Evolutionary conservation across 495 filamentous ascomycete species (phyloP), one percentile per base, ranked within the genome.

Genomic region (Podospora bellae-mahoneyi): DNA sequence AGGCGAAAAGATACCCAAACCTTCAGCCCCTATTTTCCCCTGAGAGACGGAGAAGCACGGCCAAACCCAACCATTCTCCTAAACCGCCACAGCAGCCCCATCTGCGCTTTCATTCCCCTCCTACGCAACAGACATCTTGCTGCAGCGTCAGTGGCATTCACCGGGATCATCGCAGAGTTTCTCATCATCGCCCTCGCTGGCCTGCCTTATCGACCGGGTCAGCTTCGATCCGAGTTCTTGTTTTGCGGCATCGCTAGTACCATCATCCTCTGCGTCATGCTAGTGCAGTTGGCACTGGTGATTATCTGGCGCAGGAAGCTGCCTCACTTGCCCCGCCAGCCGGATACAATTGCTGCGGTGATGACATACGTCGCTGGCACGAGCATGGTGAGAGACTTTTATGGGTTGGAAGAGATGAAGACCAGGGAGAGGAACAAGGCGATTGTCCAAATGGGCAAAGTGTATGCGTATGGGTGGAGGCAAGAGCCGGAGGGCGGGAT

Each of bases 161-260:
- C 68, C 3, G 73, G 69, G 5, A 62, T 77, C 30, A 30, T 70
- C 10, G 68, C 71, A 57, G 75, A 77, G 64, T 67, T 77, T 64
- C 71, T 77, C 44, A 72, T 77, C 59, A 67, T 77, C 13, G 66
- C 69, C 7, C 71, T 77, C 3, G 69, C 75, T 6, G 75, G 75
- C 1, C 68, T 77, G 16, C 75, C 75, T 3, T 75, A 75, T 68
- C 75, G 75, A 2, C 71, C 72, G 4, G 75, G 75, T n/a, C 75
- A 77, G 69, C 64, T 72, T 30, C 67, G 75, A 0, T 62, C 66
- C 61, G 75, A 75, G 68, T 77, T 77, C 62, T 53, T 77, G 26
- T 69, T 75, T 62, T 75, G 72, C 66, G 64, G 71, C 30, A 64
- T 72, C 28, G 66, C 64, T 20, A 65, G 62, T 48, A 59, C 65